Evolutionary conservation across 2,329 filamentous ascomycete genomes (phyloP).

Genomic region (Fonsecaea pedrosoi): DNA sequence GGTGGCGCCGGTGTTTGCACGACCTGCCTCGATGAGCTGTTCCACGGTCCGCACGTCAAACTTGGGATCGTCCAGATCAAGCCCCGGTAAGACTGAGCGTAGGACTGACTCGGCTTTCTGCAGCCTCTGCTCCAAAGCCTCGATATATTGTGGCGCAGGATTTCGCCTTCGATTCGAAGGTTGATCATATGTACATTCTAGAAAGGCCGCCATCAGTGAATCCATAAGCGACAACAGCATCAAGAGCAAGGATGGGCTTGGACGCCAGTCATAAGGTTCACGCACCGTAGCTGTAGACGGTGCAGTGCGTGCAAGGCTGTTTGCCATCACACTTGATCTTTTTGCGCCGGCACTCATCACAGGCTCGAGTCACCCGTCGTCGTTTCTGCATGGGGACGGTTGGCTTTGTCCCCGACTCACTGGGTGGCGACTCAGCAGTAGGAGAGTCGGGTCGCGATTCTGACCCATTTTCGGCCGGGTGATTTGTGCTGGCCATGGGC

Average conservation of each 20-base stretch:
- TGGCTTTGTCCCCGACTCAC: constrained; percentile 40
- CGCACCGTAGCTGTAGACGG: constrained; percentile 95
- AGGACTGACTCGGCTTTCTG: constrained; percentile 83
- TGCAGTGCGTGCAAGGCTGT: constrained; percentile 92
- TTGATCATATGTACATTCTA: constrained; percentile 95
- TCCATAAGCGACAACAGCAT: background rate
- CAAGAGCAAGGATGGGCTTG: background rate
- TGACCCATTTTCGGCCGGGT: constrained; percentile 18
- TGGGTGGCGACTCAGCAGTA: constrained; percentile 24
- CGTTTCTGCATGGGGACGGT: constrained; percentile 72
- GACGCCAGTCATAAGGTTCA: constrained; percentile 9
- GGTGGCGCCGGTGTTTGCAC: constrained; percentile 43
- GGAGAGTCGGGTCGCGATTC: constrained; percentile 33
- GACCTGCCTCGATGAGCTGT: constrained; percentile 60
- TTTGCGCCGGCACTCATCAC: constrained; percentile 81
- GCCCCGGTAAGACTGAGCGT: constrained; percentile 78
- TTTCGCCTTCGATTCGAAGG: constrained; percentile 90
- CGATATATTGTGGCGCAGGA: constrained; percentile 89
- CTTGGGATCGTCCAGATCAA: constrained; percentile 83
- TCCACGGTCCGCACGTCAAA: constrained; percentile 79
- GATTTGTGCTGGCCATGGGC: constrained; percentile 5
- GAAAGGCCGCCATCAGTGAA: constrained; percentile 15
- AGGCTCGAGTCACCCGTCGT: constrained; percentile 78
- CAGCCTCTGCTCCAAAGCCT: constrained; percentile 81
- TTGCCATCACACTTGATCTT: constrained; percentile 77